Evolutionary conservation across 768 basidiomycete species (phyloP), one percentile per base, ranked within the genome.

Genomic region (Lactarius tabidus): DNA sequence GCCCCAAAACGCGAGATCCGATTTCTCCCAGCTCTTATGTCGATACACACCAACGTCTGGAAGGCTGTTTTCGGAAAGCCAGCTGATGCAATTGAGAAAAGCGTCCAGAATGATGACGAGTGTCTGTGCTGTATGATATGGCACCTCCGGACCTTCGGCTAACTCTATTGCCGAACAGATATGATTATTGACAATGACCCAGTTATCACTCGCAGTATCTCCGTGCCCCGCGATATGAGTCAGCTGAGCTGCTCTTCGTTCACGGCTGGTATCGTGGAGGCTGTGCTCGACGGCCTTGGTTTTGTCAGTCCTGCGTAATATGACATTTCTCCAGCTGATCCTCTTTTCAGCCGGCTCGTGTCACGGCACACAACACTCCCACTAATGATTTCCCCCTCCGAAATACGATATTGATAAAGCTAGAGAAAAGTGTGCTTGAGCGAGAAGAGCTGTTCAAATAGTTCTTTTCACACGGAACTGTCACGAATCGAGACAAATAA

Each of bases 131-230:
- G 35, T 33, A 51, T 58, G 9, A 53, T 53, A 15, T 54, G 33
- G 8, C 33, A 33, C 33, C 33, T 29, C 29, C 5, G 54, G 31
- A 53, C 63, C 65, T 39, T 66, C 64, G n/a, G 23, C 59, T 63
- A 36, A 55, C 38, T 45, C 69, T 53, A 54, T 51, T 57, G 28
- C 23, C 36, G 28, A 26, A 36, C 69, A 96, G 94, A 98, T 77
- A 98, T 98, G 97, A 91, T 99, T 69, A 90, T 96, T 65, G 91
- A 98, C 81, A 98, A 99, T 75, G 91, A 95, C 73, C 95, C 97
- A 14, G 84, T 89, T 26, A 81, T 98, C 68, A 95, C 97, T 67
- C 87, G 93, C 64, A 83, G 93, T 69, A 93, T 99, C 66, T 93
- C 94, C 35, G 91, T 98, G 17, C 97, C 97, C 26, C 86, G 86